Percentiles rank a stretch among this genome's conserved stretches.
Evolutionary conservation across 129 eudicot species (phyloP).

Genomic region (Arctium minus): DNA sequence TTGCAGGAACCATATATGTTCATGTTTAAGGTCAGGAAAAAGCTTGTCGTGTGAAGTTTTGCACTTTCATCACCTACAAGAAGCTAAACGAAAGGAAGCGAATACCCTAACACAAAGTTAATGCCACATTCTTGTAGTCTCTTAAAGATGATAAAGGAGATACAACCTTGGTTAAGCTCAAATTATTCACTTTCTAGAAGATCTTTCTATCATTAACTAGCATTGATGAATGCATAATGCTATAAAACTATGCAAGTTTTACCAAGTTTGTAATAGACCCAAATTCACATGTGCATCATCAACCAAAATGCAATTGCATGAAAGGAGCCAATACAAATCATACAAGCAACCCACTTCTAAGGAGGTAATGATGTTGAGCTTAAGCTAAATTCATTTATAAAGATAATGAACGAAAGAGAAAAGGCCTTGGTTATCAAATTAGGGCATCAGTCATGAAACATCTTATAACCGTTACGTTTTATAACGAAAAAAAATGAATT

Average conservation of each 20-base stretch:
- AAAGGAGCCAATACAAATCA: neutral
- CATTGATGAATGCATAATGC: neutral
- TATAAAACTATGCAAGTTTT: neutral
- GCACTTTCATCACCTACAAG: neutral
- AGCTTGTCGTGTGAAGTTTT: neutral
- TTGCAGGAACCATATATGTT: neutral
- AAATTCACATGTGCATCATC: conserved; percentile 12
- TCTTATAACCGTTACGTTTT: neutral
- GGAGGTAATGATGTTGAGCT: neutral
- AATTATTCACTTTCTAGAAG: neutral
- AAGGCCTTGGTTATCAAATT: neutral
- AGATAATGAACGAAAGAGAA: neutral
- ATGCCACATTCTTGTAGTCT: neutral
- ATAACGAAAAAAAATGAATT: neutral
- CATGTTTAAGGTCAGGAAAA: neutral
- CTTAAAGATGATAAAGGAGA: neutral
- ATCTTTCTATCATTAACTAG: neutral
- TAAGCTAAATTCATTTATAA: neutral
- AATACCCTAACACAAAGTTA: neutral
- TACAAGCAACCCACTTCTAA: conserved; percentile 1
- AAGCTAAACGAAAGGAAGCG: neutral
- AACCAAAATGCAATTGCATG: neutral
- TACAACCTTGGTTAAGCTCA: neutral
- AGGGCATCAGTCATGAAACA: conserved; percentile 7
- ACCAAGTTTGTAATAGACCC: conserved; percentile 5